These are phyloP conservation scores for Cercophora newfieldiana DNA, from an alignment of 495 filamentous ascomycete genomes.

Conservation along the genomic window DNA sequence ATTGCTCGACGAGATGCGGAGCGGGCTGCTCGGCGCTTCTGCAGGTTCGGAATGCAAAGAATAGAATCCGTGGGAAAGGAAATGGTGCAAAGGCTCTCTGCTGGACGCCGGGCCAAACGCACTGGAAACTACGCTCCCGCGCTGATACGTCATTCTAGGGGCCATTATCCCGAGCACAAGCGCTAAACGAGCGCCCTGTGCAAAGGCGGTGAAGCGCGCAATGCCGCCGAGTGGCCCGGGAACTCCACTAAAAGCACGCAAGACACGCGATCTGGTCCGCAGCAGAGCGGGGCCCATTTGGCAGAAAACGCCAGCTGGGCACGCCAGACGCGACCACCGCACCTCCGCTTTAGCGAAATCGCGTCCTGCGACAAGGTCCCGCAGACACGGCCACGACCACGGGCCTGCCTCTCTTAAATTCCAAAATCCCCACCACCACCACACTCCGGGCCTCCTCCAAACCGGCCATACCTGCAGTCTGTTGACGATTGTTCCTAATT, in stretches of 20 bases:
- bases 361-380: conserved; percentile 34
- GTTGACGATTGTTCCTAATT: conserved; percentile 12
- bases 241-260: conserved; percentile 16
- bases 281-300: conserved; percentile 8
- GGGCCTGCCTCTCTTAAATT: conserved; percentile 37
- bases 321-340: conserved; percentile 31
- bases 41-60: not conserved
- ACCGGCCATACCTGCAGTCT: conserved; percentile 26
- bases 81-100: not conserved
- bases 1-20: not conserved
- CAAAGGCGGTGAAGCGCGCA: conserved; percentile 18
- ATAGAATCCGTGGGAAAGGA: not conserved
- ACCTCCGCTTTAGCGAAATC: conserved; percentile 30
- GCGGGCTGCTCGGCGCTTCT: conserved; percentile 2
- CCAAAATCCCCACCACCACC: conserved; percentile 33
- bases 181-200: conserved; percentile 16
- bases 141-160: conserved; percentile 15
- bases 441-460: conserved; percentile 27
- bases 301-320: conserved; percentile 15
- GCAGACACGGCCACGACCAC: conserved; percentile 32
- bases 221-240: conserved; percentile 21
- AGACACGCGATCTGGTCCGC: conserved; percentile 16
- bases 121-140: not conserved
- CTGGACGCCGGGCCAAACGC: not conserved
- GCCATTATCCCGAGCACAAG: conserved; percentile 6